Conservation (phyloP, 257 asterid genomes). For the Solanum tarapatanum region DNA sequence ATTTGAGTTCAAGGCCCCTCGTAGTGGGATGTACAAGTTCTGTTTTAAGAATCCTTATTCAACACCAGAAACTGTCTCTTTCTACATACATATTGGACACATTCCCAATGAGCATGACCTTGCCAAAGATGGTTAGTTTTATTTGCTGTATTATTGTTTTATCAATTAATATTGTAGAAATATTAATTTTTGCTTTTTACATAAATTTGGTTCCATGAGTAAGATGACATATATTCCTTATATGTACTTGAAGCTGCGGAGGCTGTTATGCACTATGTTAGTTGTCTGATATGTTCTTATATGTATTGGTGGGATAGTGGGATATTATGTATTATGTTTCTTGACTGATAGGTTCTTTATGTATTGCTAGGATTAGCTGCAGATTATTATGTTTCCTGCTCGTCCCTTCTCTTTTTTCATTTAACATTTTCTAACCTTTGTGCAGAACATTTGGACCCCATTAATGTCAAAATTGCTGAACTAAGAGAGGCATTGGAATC, state of each 20-base stretch:
- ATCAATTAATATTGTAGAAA: not conserved
- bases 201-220: not conserved
- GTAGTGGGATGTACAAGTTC: constrained; percentile 77
- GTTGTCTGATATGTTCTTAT: not conserved
- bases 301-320: not conserved
- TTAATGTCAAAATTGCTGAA: constrained; percentile 77
- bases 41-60: constrained; percentile 75
- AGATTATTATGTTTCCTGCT: not conserved
- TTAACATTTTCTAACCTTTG: constrained; percentile 2
- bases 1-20: constrained; percentile 72
- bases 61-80: constrained; percentile 70
- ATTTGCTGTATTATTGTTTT: not conserved
- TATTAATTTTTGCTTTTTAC: not conserved
- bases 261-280: not conserved
- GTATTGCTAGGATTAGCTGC: not conserved
- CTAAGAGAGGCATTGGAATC: constrained; percentile 74
- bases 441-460: constrained; percentile 67
- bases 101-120: constrained; percentile 66
- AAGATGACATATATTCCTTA: not conserved
- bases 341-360: not conserved
- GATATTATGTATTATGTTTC: not conserved
- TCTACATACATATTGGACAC: constrained; percentile 79
- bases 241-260: not conserved
- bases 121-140: constrained; percentile 73
- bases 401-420: not conserved